Conservation (phyloP, 2,329 filamentous ascomycete species). For the Colletotrichum orbiculare region DNA sequence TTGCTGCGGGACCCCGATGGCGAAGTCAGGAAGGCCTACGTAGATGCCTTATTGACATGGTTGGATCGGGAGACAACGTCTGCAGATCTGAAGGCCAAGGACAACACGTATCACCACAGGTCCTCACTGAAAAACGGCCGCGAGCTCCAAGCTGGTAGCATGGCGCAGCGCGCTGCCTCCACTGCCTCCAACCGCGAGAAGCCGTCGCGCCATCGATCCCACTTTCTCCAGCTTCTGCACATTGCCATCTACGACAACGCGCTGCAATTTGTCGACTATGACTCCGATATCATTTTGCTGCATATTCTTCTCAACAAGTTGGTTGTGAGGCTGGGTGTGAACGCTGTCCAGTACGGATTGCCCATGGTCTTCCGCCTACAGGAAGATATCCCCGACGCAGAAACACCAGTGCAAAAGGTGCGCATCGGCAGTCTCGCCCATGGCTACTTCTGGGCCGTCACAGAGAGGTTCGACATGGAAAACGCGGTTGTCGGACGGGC, state of each 20-base stretch:
- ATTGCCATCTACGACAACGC: slow-evolving; percentile 91
- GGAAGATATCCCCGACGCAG: slow-evolving; percentile 79
- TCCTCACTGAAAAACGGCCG: slow-evolving; percentile 54
- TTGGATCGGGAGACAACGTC: slow-evolving; percentile 81
- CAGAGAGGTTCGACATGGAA: slow-evolving; percentile 82
- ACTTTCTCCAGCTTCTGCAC: slow-evolving; percentile 85
- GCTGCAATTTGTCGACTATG: slow-evolving; percentile 76
- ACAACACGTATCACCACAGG: slow-evolving; percentile 59
- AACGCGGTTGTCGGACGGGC: slow-evolving; percentile 74
- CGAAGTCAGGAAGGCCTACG: slow-evolving; percentile 84
- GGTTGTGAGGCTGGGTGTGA: slow-evolving; percentile 82
- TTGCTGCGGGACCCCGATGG: slow-evolving; percentile 83
- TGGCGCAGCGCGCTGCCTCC: slow-evolving; percentile 74
- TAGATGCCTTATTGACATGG: slow-evolving; percentile 86
- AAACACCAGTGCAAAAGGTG: slow-evolving; percentile 76
- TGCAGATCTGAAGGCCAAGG: slow-evolving; percentile 73
- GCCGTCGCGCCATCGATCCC: slow-evolving; percentile 64
- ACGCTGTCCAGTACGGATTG: slow-evolving; percentile 80
- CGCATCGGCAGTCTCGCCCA: slow-evolving; percentile 86
- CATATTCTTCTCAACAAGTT: slow-evolving; percentile 81
- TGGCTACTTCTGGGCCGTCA: slow-evolving; percentile 87
- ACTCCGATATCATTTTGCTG: slow-evolving; percentile 79
- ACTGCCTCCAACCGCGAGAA: slow-evolving; percentile 73
- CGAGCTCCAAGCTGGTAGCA: slow-evolving; percentile 53
- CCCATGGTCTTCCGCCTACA: slow-evolving; percentile 92